Base-by-base conservation (phyloP, 2,329 filamentous ascomycete species). In the Madurella fahalii region DNA sequence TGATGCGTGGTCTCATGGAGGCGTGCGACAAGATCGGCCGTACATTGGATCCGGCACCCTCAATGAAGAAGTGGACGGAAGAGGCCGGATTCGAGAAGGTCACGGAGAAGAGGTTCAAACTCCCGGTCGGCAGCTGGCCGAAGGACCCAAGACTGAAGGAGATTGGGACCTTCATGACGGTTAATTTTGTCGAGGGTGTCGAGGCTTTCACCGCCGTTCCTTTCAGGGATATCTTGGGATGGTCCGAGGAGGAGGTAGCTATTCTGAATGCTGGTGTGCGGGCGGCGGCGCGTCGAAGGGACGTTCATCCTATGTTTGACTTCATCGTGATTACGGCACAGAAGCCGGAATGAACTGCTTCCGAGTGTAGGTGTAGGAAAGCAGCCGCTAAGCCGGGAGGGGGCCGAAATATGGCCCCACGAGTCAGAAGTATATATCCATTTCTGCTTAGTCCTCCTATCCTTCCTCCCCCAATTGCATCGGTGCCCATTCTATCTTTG, bases 41-140 rank as follows among this genome's bases (percentile, higher is more conserved):
- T 9, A 72, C 71, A 30, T 67, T 74, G 16, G 75, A 75, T 18
- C 69, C 73, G 16, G 63, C 65, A 4, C 78, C 81, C 61, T 64
- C 78, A 46, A 72, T 79, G 58, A 73, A 74, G 15, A 67, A 68
- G 16, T 64, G 75, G 30, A 66, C 79, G 30, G 69, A 72, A 57
- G 73, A 77, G n/a, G 72, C 75, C 11, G 79, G 79, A 4, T 81
- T 81, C 53, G 73, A 75, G 18, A 77, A 81, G 40, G 73, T 81
- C 11, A 69, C 72, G 53, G 67, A 74, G 30, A 13, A 54, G 41
- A 40, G 25, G 20, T 52, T 58, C 46, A 48, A 30, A 43, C 37
- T 61, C 17, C 59, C 59, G 2, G 42, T 61, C 7, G 58, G 57
- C 2, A 34, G 32, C 40, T 61, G 59, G 59, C 51, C 53, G 0